phyloP scores from a whole-genome alignment of 306 rosid genomes.

The Gleditsia sinensis region DNA sequence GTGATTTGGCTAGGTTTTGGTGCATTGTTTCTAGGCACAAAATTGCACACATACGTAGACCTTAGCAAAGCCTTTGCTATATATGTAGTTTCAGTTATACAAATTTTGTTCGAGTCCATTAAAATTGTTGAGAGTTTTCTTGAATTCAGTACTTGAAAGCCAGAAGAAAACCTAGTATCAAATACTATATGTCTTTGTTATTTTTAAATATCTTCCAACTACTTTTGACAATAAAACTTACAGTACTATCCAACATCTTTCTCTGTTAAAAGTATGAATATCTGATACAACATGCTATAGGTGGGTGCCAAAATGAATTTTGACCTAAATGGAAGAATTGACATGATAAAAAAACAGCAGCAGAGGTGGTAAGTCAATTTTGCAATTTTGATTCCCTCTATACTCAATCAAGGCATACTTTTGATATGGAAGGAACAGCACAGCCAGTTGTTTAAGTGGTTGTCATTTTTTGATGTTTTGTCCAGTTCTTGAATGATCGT shows the following conservation, averaged over 20 bases:
- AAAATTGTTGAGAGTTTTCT: not conserved
- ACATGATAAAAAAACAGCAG: not conserved
- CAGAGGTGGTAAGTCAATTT: not conserved
- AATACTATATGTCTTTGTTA: not conserved
- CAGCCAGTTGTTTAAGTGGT: not conserved
- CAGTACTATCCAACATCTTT: not conserved
- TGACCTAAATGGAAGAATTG: not conserved
- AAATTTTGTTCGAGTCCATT: conserved; percentile 2
- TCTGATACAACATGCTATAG: not conserved
- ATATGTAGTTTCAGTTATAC: not conserved
- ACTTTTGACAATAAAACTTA: not conserved
- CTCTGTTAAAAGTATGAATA: not conserved
- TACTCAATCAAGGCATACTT: not conserved
- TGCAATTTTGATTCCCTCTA: not conserved
- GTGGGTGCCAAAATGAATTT: not conserved
- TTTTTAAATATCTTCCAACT: not conserved
- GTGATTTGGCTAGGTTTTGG: not conserved
- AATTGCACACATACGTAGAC: conserved; percentile 16
- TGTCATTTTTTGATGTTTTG: no score
- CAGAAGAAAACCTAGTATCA: conserved; percentile 6
- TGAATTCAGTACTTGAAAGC: not conserved
- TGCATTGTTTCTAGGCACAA: conserved; percentile 10
- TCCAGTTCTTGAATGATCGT: not conserved
- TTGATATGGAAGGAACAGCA: not conserved
- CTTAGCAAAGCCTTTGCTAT: conserved; percentile 6